Percentiles rank a stretch among this genome's conserved stretches.
Evolutionary conservation across 257 asterid species (phyloP).

Genomic region (Nicotiana obtusifolia): DNA sequence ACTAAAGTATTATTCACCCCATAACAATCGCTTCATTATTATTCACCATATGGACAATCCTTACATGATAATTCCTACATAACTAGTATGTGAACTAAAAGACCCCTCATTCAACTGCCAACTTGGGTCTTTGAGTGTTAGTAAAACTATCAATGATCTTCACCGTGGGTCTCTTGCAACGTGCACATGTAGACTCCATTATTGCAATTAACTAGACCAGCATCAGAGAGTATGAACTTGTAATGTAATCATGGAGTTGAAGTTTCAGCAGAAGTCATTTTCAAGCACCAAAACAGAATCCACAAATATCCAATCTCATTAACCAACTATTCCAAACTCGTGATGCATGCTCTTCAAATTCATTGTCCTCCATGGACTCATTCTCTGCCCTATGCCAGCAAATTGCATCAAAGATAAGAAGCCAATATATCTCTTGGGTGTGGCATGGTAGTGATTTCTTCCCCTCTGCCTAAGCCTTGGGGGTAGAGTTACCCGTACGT

Average conservation of each 20-base stretch:
- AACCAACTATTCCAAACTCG: background rate
- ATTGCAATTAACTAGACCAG: background rate
- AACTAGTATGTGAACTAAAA: background rate
- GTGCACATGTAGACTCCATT: background rate
- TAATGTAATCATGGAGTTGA: background rate
- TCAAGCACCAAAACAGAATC: background rate
- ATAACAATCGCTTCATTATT: background rate
- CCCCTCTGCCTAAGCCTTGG: too few relatives aligned
- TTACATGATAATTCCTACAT: background rate
- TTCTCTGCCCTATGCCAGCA: background rate
- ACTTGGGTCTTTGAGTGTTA: background rate
- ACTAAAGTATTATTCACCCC: background rate
- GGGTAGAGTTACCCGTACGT: too few relatives aligned
- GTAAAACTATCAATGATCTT: background rate
- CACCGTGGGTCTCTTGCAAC: background rate
- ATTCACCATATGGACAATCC: background rate
- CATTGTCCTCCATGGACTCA: background rate
- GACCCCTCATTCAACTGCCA: background rate
- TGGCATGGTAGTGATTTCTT: too few relatives aligned
- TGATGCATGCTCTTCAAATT: background rate
- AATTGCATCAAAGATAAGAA: background rate
- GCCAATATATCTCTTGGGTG: background rate
- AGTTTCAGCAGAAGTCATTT: background rate
- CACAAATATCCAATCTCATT: background rate
- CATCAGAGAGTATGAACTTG: background rate